Conservation (phyloP, 139 green algal genomes). For the Limnomonas spitsbergensis region DNA sequence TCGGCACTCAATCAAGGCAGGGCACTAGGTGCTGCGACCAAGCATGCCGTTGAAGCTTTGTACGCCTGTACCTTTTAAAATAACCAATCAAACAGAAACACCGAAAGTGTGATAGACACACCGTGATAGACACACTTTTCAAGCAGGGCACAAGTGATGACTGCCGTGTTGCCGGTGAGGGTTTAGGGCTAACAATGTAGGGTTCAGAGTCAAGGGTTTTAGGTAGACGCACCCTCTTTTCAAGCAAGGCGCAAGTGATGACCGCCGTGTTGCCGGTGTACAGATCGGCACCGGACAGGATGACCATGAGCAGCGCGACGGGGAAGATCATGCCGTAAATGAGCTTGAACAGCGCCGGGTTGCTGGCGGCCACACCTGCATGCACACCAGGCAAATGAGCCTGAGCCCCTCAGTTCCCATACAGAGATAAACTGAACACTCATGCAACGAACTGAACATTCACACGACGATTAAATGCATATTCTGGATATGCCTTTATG, state of each 20-base stretch:
- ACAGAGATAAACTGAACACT: no score
- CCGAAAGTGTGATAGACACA: no score
- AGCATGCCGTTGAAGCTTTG: no score
- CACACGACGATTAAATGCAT: no score
- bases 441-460: no score
- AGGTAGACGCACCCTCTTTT: not conserved
- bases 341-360: constrained; percentile 59
- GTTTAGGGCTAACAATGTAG: no score
- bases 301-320: constrained; percentile 56
- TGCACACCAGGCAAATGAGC: not conserved
- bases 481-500: not conserved
- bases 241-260: constrained; percentile 50
- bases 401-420: not conserved
- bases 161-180: constrained; percentile 80
- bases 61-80: no score
- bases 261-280: constrained; percentile 83
- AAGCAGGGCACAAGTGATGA: constrained; percentile 55
- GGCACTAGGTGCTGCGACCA: no score
- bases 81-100: no score
- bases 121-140: no score
- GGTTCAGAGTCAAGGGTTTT: no score
- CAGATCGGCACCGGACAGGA: constrained; percentile 70
- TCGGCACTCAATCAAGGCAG: no score
- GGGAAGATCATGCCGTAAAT: constrained; percentile 53
- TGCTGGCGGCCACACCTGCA: constrained; percentile 50